Evolutionary conservation across 164 flowering plant species (phyloP), one percentile per base, ranked within the genome.

Genomic region (Berberis vulgaris): DNA sequence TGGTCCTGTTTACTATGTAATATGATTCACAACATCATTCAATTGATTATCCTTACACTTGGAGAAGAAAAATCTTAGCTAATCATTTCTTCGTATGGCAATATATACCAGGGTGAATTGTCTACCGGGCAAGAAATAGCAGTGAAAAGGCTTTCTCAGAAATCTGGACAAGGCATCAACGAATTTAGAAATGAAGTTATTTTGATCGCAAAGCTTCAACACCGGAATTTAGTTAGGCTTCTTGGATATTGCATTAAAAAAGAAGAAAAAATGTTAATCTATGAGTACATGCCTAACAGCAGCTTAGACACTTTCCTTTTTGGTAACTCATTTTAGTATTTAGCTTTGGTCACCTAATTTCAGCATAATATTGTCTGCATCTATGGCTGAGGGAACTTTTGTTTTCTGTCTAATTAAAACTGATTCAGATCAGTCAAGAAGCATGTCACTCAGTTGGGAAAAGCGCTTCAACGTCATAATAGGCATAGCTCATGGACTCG

Each of bases 1-100:
- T 65, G 81, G 81, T 42, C 72, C 67, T 49, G 86, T 84, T 66
- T 80, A 75, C 65, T 77, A 76, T 80, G 88, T 81, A 59, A 41
- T 8, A 46, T 5, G 5, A 46, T 5, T 46, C 49, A 46, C 49
- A 46, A 38, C 50, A 50, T 6, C 54, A 43, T 61, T 13, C 43
- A 26, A 26, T 26, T 26, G 26, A 26, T 26, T 26, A 26, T 26
- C 26, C 26, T 26, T 0, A 26, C 41, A 60, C 26, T 39, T 39
- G 1, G 49, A 46, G 5, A 46, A 46, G 49, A 8, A 5, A 8
- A 46, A 46, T 46, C 6, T 46, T 46, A 46, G 5, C 5, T 52
- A n/a, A 52, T 52, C 12, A 52, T 52, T 52, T 7, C 3, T 11
- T 3, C 54, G 1, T 52, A 52, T 52, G 54, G 2, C 5, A 46